Base-by-base conservation (phyloP, 352 stramenopile species). In the Pythium folliculosum region DNA sequence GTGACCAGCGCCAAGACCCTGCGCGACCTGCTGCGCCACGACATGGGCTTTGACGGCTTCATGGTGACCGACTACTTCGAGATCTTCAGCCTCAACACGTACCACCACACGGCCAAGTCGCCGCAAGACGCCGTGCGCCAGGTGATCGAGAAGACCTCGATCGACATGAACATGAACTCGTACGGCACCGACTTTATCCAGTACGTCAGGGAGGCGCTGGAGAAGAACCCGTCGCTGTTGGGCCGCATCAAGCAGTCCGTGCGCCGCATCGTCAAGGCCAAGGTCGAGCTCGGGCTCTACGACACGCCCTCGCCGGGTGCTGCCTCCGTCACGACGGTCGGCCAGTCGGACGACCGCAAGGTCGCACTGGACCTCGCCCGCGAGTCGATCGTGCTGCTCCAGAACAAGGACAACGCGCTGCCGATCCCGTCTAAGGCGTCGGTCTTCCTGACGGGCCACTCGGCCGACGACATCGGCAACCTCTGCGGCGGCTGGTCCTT, bases 81-180 rank as follows among this genome's bases (percentile, higher is more conserved):
- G 74, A 93, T 96, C 44, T 68, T 74, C 38, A 94, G 94, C 68
- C 55, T 91, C 8, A 53, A 86, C 22, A 52, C 67, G 25, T 92
- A 72, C 67, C 89, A 96, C 68, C 71, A 75, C 22, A 76, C 85
- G 17, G 77, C 75, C 13, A 67, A 66, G 16, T 72, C 65, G 27
- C 27, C 52, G 5, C 54, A 59, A 1, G 73, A 90, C 35, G 80
- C 84, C 14, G 67, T 87, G 6, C 69, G 68, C 9, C 63, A 81
- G 27, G 54, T 80, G 22, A 75, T 96, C 56, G 43, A 59, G 44
- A 81, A 88, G 50, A 88, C 84, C 4, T 81, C 70, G 43, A 72
- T 96, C 23, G 89, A 97, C 62, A 95, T 97, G 80, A 90, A 76
- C 63, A 95, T 95, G 88, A 81, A 87, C 22, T 59, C 69, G 19